These are phyloP conservation scores for Boletus tylopilopsis DNA, from an alignment of 768 basidiomycete genomes.

Conservation along the genomic window DNA sequence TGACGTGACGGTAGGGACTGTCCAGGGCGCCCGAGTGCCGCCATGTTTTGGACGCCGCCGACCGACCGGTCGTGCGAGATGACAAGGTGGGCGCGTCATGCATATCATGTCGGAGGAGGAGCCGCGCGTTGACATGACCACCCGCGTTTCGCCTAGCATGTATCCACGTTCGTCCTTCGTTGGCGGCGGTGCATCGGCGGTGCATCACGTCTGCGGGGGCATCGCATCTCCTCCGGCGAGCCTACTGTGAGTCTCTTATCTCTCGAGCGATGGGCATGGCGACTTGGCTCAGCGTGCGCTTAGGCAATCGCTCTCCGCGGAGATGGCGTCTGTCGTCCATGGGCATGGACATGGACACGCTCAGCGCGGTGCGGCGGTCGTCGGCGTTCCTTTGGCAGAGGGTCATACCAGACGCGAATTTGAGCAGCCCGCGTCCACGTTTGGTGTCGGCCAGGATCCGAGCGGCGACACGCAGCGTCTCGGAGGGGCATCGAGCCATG, in stretches of 20 bases:
- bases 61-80: not conserved
- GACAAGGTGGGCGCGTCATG: too few species aligned
- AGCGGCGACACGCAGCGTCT: not conserved
- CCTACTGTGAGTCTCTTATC: not conserved
- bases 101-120: too few species aligned
- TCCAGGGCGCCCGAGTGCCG: not conserved
- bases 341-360: not conserved
- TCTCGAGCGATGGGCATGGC: not conserved
- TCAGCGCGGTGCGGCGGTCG: not conserved
- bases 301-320: not conserved
- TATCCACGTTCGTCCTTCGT: not conserved
- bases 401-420: not conserved
- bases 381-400: not conserved
- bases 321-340: not conserved
- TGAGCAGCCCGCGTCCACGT: too few species aligned
- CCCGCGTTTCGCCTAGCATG: not conserved
- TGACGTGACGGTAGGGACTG: constrained; percentile 10
- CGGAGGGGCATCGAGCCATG: not conserved
- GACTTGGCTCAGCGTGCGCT: not conserved
- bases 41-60: constrained; percentile 2
- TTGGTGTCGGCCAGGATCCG: not conserved
- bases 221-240: not conserved
- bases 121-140: not conserved
- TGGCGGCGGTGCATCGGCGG: not conserved
- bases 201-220: not conserved